A percentile compares a stretch with the other conserved stretches of the same genome.
These are phyloP conservation scores for Mycena vitilis DNA, from an alignment of 768 basidiomycete species.

Conservation along the genomic window DNA sequence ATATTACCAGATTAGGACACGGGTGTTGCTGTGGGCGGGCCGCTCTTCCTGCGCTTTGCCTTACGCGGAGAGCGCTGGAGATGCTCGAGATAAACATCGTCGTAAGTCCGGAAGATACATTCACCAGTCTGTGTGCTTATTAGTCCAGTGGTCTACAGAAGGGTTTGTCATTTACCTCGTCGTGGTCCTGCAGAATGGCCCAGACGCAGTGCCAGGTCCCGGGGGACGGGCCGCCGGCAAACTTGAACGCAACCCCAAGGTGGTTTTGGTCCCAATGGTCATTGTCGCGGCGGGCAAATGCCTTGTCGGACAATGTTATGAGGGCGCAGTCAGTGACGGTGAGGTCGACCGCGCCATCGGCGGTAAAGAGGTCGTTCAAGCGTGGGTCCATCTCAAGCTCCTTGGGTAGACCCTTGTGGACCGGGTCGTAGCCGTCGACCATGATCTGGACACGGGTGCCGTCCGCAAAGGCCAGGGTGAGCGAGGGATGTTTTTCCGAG, in stretches of 20 bases:
- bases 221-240: constrained; percentile 48
- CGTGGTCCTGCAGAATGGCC: constrained; percentile 68
- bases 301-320: constrained; percentile 68
- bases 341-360: constrained; percentile 48
- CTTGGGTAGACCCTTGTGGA: constrained; percentile 68
- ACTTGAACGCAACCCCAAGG: constrained; percentile 65
- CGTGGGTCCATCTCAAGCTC: constrained; percentile 64
- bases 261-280: constrained; percentile 60
- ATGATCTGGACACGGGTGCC: constrained; percentile 59
- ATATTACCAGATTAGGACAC: neutral
- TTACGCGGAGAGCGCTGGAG: constrained; percentile 57
- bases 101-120: constrained; percentile 68
- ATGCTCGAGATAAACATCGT: constrained; percentile 67
- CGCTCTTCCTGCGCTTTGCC: constrained; percentile 27
- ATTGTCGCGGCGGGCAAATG: constrained; percentile 56
- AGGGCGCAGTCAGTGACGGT: constrained; percentile 65
- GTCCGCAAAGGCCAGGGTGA: constrained; percentile 62
- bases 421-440: constrained; percentile 73
- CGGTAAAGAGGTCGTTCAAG: constrained; percentile 50
- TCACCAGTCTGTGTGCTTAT: constrained; percentile 37
- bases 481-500: constrained; percentile 57
- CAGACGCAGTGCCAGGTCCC: constrained; percentile 70
- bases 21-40: constrained; percentile 1
- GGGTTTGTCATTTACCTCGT: constrained; percentile 38
- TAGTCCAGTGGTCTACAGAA: no score